Conservation (phyloP, 2,329 filamentous ascomycete genomes). For the Lomentospora prolificans region DNA sequence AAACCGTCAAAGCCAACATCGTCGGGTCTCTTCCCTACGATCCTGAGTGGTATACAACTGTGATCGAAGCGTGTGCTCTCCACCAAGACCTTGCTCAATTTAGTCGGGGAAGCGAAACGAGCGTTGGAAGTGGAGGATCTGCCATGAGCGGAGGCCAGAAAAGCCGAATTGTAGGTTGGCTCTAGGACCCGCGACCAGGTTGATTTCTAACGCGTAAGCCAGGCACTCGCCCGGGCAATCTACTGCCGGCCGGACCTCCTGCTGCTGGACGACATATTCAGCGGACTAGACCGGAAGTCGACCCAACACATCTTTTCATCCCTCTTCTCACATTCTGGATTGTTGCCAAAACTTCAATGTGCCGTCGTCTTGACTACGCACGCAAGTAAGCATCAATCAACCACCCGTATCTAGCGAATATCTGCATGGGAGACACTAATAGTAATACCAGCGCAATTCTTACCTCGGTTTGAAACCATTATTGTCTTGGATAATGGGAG, state of each 20-base stretch:
- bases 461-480: background rate
- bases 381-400: background rate
- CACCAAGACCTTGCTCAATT: slow-evolving; percentile 23
- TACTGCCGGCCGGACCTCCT: slow-evolving; percentile 23
- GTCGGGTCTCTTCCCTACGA: slow-evolving; percentile 20
- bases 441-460: background rate
- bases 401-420: no score
- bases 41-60: slow-evolving; percentile 15
- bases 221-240: slow-evolving; percentile 28
- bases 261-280: slow-evolving; percentile 28
- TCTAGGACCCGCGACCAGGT: slow-evolving; percentile 21
- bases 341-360: slow-evolving; percentile 13
- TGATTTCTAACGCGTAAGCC: background rate
- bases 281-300: slow-evolving; percentile 26
- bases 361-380: background rate
- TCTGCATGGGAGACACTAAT: no score
- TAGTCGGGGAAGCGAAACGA: slow-evolving; percentile 25
- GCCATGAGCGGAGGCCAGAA: slow-evolving; percentile 27
- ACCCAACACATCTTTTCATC: slow-evolving; percentile 20
- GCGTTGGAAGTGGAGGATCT: slow-evolving; percentile 34
- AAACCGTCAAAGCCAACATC: slow-evolving; percentile 25
- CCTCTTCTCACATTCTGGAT: slow-evolving; percentile 18
- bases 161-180: slow-evolving; percentile 28
- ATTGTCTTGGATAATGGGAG: background rate
- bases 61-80: slow-evolving; percentile 22